Conservation (phyloP, 78 protist species). For the Anaeramoeba ignava region DNA sequence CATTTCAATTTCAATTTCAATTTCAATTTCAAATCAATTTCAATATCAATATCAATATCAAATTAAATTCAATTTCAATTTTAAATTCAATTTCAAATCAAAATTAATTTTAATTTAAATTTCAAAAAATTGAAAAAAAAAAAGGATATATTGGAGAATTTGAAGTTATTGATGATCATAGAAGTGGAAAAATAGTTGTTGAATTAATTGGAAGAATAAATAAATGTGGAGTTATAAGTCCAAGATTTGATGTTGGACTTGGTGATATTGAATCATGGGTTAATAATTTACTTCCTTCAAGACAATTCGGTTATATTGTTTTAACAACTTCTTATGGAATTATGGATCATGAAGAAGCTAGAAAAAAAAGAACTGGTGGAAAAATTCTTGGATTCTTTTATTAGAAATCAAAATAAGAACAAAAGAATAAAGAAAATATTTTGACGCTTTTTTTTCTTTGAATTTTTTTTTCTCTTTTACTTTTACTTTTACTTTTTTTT, state of each 20-base stretch:
- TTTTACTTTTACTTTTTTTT: no score
- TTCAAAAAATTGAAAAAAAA: background rate
- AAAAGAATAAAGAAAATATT: no score
- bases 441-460: no score
- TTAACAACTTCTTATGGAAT: conserved; percentile 97
- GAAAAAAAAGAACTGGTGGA: conserved; percentile 89
- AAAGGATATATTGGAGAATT: conserved; percentile 98
- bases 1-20: background rate
- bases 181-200: conserved; percentile 95
- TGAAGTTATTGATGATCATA: conserved; percentile 97
- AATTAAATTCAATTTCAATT: background rate
- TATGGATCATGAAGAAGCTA: conserved; percentile 98
- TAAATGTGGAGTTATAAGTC: conserved; percentile 98
- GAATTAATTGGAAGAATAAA: conserved; percentile 95
- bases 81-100: background rate
- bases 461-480: no score
- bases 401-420: no score
- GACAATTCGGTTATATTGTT: conserved; percentile 95
- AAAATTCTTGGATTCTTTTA: conserved; percentile 89
- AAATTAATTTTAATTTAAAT: background rate
- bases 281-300: conserved; percentile 86
- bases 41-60: no score
- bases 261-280: conserved; percentile 66
- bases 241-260: conserved; percentile 83
- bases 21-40: no score